A percentile compares a stretch with the other conserved stretches of the same genome.
Evolutionary conservation across 345 rosid genomes (phyloP).

Genomic region (Leavenworthia alabamica): DNA sequence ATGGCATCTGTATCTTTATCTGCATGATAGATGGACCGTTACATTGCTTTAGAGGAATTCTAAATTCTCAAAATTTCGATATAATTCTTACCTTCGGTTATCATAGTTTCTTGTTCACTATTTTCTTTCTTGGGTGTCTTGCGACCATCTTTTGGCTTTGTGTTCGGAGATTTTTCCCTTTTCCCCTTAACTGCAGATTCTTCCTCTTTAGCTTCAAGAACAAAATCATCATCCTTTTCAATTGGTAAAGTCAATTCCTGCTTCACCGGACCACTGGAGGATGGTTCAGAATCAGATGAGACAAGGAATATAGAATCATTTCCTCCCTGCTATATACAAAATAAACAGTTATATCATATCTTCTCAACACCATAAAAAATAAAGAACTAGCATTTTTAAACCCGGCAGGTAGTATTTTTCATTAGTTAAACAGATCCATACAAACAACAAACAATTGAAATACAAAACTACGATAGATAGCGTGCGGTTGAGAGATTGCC

Average conservation of each 20-base stretch:
- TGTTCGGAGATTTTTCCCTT: conserved; percentile 49
- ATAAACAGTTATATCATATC: neutral
- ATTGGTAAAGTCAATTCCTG: conserved; percentile 22
- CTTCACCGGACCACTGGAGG: conserved; percentile 27
- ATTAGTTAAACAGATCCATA: neutral
- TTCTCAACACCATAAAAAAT: neutral
- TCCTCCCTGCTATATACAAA: conserved; percentile 14
- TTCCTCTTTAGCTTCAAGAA: conserved; percentile 18
- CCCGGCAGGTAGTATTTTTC: neutral
- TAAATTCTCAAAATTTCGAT: neutral
- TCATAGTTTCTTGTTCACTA: conserved; percentile 24
- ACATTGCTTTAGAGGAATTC: conserved; percentile 1
- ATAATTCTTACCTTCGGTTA: conserved; percentile 39
- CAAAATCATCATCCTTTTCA: conserved; percentile 35
- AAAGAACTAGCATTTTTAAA: neutral
- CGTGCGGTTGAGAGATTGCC: neutral
- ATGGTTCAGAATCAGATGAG: conserved; percentile 79
- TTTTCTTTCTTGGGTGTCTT: conserved; percentile 35
- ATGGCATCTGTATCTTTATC: conserved; percentile 42
- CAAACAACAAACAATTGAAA: neutral
- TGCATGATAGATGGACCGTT: conserved; percentile 24
- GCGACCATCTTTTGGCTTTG: conserved; percentile 23
- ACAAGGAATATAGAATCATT: conserved; percentile 38
- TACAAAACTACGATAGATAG: neutral
- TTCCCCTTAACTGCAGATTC: conserved; percentile 29